Conservation (phyloP, 75 land plant species). For the Ceratopteris richardii region DNA sequence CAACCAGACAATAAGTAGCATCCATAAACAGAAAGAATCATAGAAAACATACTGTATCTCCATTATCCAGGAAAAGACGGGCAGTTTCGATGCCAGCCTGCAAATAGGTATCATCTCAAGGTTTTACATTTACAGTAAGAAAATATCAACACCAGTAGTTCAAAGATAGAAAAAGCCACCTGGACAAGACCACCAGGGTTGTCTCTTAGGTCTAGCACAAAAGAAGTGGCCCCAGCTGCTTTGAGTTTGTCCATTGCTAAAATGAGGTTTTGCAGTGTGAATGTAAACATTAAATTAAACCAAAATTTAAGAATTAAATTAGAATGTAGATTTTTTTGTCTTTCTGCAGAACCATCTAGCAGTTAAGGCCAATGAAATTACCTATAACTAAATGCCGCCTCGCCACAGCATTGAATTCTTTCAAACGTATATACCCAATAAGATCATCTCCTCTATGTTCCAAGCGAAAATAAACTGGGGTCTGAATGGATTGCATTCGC, state of each 20-base stretch:
- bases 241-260: conserved; percentile 78
- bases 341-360: too few species aligned
- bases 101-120: not conserved
- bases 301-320: too few species aligned
- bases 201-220: conserved; percentile 80
- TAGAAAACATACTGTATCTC: conserved; percentile 56
- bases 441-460: conserved; percentile 45
- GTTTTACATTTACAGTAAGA: too few species aligned
- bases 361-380: too few species aligned
- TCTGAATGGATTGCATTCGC: conserved; percentile 61
- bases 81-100: conserved; percentile 99
- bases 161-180: conserved; percentile 43
- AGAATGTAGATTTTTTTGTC: too few species aligned
- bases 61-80: conserved; percentile 73
- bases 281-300: too few species aligned
- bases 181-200: conserved; percentile 95
- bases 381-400: conserved; percentile 79
- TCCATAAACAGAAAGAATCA: not conserved
- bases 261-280: too few species aligned
- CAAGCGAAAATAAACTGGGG: conserved; percentile 83
- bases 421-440: conserved; percentile 76
- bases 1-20: not conserved
- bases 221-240: conserved; percentile 78
- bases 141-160: too few species aligned
- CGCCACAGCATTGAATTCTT: conserved; percentile 97